Evolutionary conservation across 2,329 filamentous ascomycete genomes (phyloP), one percentile per base, ranked within the genome.

Genomic region (Talaromyces sp.): DNA sequence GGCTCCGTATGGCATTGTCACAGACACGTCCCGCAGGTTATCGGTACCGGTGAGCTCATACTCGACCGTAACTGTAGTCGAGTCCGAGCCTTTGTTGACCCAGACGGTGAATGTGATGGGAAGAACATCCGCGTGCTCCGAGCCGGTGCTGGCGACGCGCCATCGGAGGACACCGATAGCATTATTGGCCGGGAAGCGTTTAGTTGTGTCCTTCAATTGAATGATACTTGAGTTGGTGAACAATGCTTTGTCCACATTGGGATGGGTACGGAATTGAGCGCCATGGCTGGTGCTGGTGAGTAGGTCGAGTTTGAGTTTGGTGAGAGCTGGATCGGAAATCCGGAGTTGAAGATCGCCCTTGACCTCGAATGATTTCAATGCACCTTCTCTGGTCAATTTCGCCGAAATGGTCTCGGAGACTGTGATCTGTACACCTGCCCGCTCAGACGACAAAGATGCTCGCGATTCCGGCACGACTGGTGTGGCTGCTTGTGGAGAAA

Each of bases 81-180:
- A 93, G 56, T 89, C 87, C 25, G 88, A 86, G 58, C 91, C 90
- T 78, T 93, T 93, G 80, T 97, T 97, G 67, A 96, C 92, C 95
- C 95, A 99, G 43, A 97, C 94, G 1, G 93, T 97, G 78, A 99
- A 98, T 43, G 91, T 95, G 73, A 99, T 95, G 7, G 95, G 95
- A 43, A 96, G 88, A 63, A 93, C 88, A 68, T 88, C 89, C 40
- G 90, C 80, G 71, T 96, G 92, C 70, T 96, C 93, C 2, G 86
- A 84, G 79, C 92, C 93, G 58, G 92, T 91, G 17, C 89, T 88
- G 25, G 92, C 90, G 54, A 80, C 77, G 73, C 93, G 91, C 95
- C 95, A 99, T 77, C 94, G 88, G 76, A 99, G 85, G 49, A 98
- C 93, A 64, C 91, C 93, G 65, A 98, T 94, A 17, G 91, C 88